Evolutionary conservation across 257 asterid genomes (phyloP), one percentile per base, ranked within the genome.

Genomic region (Nicotiana obtusifolia): DNA sequence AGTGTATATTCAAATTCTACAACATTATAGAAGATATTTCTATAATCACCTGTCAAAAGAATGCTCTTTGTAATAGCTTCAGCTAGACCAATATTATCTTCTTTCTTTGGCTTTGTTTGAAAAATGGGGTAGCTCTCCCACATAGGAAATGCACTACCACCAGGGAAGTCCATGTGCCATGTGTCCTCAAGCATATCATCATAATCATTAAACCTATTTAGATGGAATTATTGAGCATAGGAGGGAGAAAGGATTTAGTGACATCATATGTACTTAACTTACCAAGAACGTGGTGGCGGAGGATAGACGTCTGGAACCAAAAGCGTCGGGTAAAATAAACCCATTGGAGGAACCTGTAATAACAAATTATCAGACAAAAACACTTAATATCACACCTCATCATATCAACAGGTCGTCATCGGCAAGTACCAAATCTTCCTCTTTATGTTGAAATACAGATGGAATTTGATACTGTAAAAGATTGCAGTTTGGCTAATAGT

Each of bases 111-210:
- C 84, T 86, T 91, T 26, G 97, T 75, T 35, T 90, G 98, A 84
- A 87, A 90, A 79, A 88, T 28, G 37, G 97, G 98, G 89, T 91
- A 94, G 86, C 83, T 94, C 76, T 96, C 99, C 97, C 97, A 94
- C 97, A 93, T 91, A 24, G 98, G 95, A 65, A 47, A 94, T 85
- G 81, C 86, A 77, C 90, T 92, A 85, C 88, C 84, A 60, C 95
- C 88, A 68, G 94, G 80, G 53, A 47, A 92, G 76, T 91, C 97
- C 90, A 89, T 90, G 89, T 84, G 95, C 91, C 95, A 94, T 19
- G 92, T 89, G 76, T 95, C 98, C 89, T 95, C 99, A 87, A 94
- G 90, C 98, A 94, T 94, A 87, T 95, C 98, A 83, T 95, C 99
- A 52, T 87, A 87, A 81, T 95, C 99, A 78, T 90, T 95, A 86